These are phyloP conservation scores for Suhomyces tanzawaensis DNA, from an alignment of 805 yeast species.

Conservation along the genomic window DNA sequence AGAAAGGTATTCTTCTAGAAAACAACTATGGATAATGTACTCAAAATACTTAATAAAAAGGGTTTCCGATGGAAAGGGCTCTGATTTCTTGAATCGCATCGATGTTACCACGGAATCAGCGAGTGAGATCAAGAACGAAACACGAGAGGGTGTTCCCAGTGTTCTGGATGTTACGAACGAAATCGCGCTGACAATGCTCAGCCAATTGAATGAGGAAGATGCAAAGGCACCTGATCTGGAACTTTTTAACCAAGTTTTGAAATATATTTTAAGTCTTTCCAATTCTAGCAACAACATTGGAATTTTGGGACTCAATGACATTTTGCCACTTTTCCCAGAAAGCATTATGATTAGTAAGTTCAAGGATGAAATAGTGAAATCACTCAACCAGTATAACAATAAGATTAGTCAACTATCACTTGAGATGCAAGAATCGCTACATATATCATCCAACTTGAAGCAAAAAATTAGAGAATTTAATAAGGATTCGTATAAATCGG, in stretches of 20 bases:
- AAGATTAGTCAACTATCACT: slow-evolving; percentile 61
- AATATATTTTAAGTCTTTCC: slow-evolving; percentile 32
- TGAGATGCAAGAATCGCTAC: slow-evolving; percentile 74
- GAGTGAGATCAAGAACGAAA: slow-evolving; percentile 1
- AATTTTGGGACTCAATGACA: slow-evolving; percentile 67
- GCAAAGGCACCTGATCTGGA: slow-evolving; percentile 23
- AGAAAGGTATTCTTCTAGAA: slow-evolving; percentile 45
- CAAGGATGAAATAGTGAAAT: slow-evolving; percentile 76
- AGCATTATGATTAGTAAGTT: slow-evolving; percentile 77
- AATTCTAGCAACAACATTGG: slow-evolving; percentile 20
- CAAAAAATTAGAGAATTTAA: slow-evolving; percentile 52
- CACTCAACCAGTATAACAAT: slow-evolving; percentile 71
- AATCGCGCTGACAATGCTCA: slow-evolving; percentile 5
- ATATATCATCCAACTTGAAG: slow-evolving; percentile 56
- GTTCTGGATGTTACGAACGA: slow-evolving; percentile 4
- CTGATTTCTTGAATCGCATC: slow-evolving; percentile 5
- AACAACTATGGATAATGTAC: slow-evolving; percentile 71
- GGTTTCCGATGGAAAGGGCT: slow-evolving; percentile 16
- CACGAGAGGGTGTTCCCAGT: slow-evolving; percentile 7
- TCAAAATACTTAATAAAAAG: slow-evolving; percentile 48
- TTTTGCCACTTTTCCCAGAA: slow-evolving; percentile 83
- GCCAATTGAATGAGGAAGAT: slow-evolving; percentile 20
- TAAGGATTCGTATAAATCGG: slow-evolving; percentile 24
- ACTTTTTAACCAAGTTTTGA: slow-evolving; percentile 25
- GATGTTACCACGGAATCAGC: background rate